Evolutionary conservation across 75 land plant species (phyloP), one percentile per base, ranked within the genome.

Genomic region (Pinus tabuliformis): DNA sequence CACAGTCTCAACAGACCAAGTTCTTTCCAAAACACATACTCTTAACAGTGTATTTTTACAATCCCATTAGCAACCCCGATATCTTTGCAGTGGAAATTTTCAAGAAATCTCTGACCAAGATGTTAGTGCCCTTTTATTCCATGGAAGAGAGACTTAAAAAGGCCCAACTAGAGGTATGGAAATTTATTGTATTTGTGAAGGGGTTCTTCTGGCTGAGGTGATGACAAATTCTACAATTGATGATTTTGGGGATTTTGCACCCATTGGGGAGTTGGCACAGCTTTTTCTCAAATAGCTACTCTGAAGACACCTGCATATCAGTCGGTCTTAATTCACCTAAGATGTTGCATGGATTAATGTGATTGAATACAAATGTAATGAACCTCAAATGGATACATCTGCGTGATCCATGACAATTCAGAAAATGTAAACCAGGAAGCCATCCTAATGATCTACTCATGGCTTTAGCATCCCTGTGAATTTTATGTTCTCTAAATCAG

Each of bases 191-290:
- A 84, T 81, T 57, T 83, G 74, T n/a, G 77, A 76, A 66, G 86
- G 86, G 3, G 84, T 78, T 33, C 70, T 84, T 57, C 85, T 84
- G 49, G 84, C 78, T 62, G 86, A 84, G 52, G 86, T 84, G 4
- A 64, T 58, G 18, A 76, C 86, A 6, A 76, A 76, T 72, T 81
- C 77, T 12, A 28, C 16, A 1, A 62, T 77, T 11, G 80, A 42
- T 7, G 83, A 78, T 57, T 75, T 80, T 73, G 80, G 84, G 11
- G 74, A 78, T 54, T 84, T 81, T 74, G 80, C 80, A 3, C 77
- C 86, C 11, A 71, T 72, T 58, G 66, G 65, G 54, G 52, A 63
- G 74, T 59, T 84, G 5, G 49, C 58, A n/a, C 72, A 75, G 33
- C 72, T 84, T 61, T 60, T 84, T 28, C 86, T 82, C 9, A 56